Conservation (phyloP, 805 yeast genomes). For the Candida krabiensis region DNA sequence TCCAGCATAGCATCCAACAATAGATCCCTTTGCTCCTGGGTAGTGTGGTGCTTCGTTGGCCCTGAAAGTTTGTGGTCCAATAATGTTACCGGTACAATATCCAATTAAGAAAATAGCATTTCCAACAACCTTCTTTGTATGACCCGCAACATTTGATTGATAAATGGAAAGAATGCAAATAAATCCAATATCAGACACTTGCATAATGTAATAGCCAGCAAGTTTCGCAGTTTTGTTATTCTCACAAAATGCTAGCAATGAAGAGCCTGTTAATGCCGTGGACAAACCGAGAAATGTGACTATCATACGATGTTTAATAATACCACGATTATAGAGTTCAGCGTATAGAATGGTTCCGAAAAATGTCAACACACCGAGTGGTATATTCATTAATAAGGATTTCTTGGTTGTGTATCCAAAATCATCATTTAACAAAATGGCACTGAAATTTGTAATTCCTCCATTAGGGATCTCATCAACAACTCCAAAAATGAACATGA, state of each 20-base stretch:
- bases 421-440: slow-evolving; percentile 27
- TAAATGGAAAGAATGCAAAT: slow-evolving; percentile 18
- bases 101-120: slow-evolving; percentile 57
- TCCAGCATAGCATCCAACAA: slow-evolving; percentile 43
- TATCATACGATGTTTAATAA: slow-evolving; percentile 20
- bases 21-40: slow-evolving; percentile 51
- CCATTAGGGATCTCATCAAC: slow-evolving; percentile 45
- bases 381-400: slow-evolving; percentile 26
- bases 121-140: slow-evolving; percentile 63
- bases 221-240: slow-evolving; percentile 26
- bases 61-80: slow-evolving; percentile 71
- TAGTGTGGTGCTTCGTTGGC: slow-evolving; percentile 57
- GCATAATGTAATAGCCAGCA: slow-evolving; percentile 23
- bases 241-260: no score
- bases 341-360: slow-evolving; percentile 32
- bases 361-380: no score
- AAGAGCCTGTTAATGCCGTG: no score
- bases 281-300: slow-evolving; percentile 16
- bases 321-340: slow-evolving; percentile 26
- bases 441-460: slow-evolving; percentile 37
- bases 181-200: slow-evolving; percentile 15
- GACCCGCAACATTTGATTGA: slow-evolving; percentile 57
- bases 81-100: slow-evolving; percentile 63
- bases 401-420: slow-evolving; percentile 35
- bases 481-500: slow-evolving; percentile 43